A percentile compares a stretch with the other conserved stretches of the same genome.
These are phyloP conservation scores for Luvunga scandens DNA, from an alignment of 345 rosid species.

Conservation along the genomic window DNA sequence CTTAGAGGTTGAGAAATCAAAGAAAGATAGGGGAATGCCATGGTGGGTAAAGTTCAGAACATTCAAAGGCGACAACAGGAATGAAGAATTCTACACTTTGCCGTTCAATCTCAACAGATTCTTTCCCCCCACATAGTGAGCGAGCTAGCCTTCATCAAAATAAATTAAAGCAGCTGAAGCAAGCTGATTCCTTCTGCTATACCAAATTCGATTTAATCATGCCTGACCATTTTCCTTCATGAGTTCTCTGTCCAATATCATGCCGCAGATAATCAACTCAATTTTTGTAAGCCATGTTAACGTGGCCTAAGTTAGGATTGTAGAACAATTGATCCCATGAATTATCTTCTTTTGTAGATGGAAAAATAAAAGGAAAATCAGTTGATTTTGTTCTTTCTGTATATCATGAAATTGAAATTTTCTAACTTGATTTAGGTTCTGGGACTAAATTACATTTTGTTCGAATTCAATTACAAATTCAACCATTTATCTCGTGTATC, in stretches of 20 bases:
- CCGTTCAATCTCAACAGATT: conserved; percentile 95
- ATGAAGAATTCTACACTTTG: conserved; percentile 89
- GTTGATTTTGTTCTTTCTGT: not conserved
- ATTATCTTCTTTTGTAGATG: conserved; percentile 16
- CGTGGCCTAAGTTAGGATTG: conserved; percentile 3
- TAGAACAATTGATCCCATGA: conserved; percentile 10
- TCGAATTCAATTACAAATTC: too few species aligned
- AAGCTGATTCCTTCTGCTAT: conserved; percentile 4
- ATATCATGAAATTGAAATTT: not conserved
- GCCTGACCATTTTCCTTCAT: not conserved
- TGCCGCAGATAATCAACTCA: not conserved
- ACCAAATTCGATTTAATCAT: not conserved
- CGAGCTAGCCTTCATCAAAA: not conserved
- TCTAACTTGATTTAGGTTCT: too few species aligned
- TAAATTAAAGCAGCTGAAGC: not conserved
- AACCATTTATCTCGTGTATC: too few species aligned
- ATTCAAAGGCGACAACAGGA: conserved; percentile 86
- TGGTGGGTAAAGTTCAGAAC: conserved; percentile 97
- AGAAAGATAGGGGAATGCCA: conserved; percentile 93
- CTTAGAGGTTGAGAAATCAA: conserved; percentile 70
- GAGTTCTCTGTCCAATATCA: not conserved
- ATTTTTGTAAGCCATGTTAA: conserved; percentile 21
- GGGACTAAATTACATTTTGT: too few species aligned
- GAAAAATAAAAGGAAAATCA: conserved; percentile 13
- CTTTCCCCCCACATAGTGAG: conserved; percentile 76